Conservation (phyloP, 2,329 filamentous ascomycete species). For the Penicillium sp. region DNA sequence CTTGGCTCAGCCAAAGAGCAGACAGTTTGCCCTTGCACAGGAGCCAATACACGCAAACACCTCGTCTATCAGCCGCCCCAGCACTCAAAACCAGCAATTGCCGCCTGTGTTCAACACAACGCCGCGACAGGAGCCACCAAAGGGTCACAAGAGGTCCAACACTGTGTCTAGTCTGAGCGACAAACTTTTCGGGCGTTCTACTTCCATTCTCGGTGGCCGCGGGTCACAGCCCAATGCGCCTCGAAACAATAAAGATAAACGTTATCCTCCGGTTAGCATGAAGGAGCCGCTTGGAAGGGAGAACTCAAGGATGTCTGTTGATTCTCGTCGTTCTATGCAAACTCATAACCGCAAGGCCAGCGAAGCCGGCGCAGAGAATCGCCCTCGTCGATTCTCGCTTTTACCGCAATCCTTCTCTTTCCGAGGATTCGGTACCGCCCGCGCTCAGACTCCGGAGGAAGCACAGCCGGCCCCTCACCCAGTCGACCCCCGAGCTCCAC, state of each 20-base stretch:
- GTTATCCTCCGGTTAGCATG: constrained; percentile 93
- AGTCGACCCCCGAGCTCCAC: constrained; percentile 26
- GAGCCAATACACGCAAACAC: constrained; percentile 52
- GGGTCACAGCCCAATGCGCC: constrained; percentile 35
- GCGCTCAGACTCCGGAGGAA: constrained; percentile 48
- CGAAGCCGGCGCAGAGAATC: constrained; percentile 63
- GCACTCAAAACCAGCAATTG: constrained; percentile 58
- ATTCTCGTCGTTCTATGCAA: constrained; percentile 73
- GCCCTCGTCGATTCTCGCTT: constrained; percentile 70
- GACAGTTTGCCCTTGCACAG: constrained; percentile 68
- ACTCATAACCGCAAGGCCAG: constrained; percentile 69
- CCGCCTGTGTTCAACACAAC: constrained; percentile 60
- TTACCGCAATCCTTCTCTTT: constrained; percentile 65
- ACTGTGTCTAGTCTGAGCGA: constrained; percentile 80
- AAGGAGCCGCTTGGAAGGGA: constrained; percentile 65
- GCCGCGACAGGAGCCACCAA: constrained; percentile 50
- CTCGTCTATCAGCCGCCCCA: constrained; percentile 62
- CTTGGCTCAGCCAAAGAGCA: constrained; percentile 76
- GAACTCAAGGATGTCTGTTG: constrained; percentile 66
- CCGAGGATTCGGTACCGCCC: constrained; percentile 63
- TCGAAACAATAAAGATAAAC: constrained; percentile 57
- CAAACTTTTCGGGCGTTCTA: constrained; percentile 80
- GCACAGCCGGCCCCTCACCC: constrained; percentile 43
- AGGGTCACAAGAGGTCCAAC: constrained; percentile 67
- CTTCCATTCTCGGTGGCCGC: constrained; percentile 73